A percentile compares a stretch with the other conserved stretches of the same genome.
Evolutionary conservation across 345 rosid species (phyloP).

Genomic region (Lepidium aucheri): DNA sequence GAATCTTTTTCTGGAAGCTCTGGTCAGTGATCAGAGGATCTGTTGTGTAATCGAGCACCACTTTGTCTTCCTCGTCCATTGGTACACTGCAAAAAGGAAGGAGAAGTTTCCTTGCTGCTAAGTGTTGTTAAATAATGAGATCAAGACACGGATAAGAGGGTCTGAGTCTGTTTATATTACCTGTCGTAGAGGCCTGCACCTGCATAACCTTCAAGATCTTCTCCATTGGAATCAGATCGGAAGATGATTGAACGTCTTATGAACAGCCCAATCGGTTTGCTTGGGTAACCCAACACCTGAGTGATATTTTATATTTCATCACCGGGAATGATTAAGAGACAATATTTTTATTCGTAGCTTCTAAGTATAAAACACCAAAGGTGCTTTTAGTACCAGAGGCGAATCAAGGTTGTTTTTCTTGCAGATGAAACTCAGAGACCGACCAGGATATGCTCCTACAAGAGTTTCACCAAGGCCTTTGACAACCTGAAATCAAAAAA

Average conservation of each 20-base stretch:
- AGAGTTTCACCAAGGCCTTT: constrained; percentile 97
- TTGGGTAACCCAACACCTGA: constrained; percentile 91
- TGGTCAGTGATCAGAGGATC: constrained; percentile 61
- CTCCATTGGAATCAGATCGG: constrained; percentile 97
- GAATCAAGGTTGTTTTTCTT: constrained; percentile 60
- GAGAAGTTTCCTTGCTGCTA: neutral
- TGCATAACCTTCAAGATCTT: constrained; percentile 98
- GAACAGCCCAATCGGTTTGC: constrained; percentile 91
- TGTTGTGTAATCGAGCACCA: constrained; percentile 67
- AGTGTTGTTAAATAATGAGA: neutral
- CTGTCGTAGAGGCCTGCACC: constrained; percentile 99
- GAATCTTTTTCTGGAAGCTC: constrained; percentile 56
- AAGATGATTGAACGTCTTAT: constrained; percentile 90
- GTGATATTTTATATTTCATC: neutral
- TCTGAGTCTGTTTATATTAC: constrained; percentile 31
- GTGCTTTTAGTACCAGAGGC: constrained; percentile 53
- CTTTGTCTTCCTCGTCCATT: constrained; percentile 87
- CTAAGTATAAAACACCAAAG: neutral
- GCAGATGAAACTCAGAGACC: constrained; percentile 87
- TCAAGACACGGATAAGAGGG: neutral
- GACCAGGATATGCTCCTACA: constrained; percentile 99
- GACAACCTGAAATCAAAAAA: constrained; percentile 54
- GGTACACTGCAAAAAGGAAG: constrained; percentile 64
- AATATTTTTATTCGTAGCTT: neutral
- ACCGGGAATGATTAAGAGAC: neutral